Evolutionary conservation across 2,329 filamentous ascomycete species (phyloP).

Genomic region (Colletotrichum lindemuthianum): DNA sequence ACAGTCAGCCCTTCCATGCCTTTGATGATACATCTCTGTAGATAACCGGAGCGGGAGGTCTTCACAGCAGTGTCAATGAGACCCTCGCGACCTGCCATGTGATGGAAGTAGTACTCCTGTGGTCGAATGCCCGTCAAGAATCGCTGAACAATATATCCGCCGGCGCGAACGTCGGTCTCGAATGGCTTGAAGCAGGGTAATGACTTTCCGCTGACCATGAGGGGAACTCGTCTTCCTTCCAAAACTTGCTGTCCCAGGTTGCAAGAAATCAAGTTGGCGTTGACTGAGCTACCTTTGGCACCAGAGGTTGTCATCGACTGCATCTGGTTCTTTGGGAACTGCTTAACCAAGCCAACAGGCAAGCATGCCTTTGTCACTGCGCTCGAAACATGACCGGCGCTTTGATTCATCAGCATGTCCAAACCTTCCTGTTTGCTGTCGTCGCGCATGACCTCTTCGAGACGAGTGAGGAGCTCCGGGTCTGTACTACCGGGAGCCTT

Average conservation of each 20-base stretch:
- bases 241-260: conserved; percentile 97
- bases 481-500: conserved; percentile 70
- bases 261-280: conserved; percentile 97
- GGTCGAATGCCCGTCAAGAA: conserved; percentile 98
- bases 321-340: conserved; percentile 98
- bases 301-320: conserved; percentile 98
- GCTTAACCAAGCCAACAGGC: conserved; percentile 84
- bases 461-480: conserved; percentile 76
- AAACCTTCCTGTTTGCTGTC: conserved; percentile 90
- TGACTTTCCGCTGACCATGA: conserved; percentile 98
- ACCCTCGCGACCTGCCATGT: conserved; percentile 98
- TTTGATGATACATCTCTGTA: conserved; percentile 97
- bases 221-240: conserved; percentile 91
- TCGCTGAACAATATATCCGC: conserved; percentile 92
- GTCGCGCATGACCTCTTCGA: conserved; percentile 91
- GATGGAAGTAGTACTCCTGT: conserved; percentile 99
- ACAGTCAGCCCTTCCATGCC: conserved; percentile 96
- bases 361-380: conserved; percentile 82
- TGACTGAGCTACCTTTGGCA: conserved; percentile 92
- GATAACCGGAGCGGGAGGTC: conserved; percentile 94
- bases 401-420: conserved; percentile 85
- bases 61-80: conserved; percentile 99
- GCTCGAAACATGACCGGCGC: conserved; percentile 76
- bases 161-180: conserved; percentile 88
- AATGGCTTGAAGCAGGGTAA: conserved; percentile 93